phyloP scores from a whole-genome alignment of 495 filamentous ascomycete species.

The Pseudoneurospora amorphoporcata region DNA sequence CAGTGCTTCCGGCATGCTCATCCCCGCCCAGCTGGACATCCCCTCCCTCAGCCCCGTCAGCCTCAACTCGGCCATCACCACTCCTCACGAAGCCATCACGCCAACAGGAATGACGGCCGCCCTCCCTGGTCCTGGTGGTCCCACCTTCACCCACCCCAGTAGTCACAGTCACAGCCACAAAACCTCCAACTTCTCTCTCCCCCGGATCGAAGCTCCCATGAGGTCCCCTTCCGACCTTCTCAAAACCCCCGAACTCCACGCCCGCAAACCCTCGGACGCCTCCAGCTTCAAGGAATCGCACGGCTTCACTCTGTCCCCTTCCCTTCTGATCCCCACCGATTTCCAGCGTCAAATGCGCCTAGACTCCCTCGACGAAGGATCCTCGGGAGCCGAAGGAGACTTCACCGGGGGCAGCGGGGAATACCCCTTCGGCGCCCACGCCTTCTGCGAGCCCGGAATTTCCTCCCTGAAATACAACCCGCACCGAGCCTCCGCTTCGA shows the following conservation, averaged over 20 bases:
- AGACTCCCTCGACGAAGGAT: neutral
- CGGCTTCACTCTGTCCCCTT: constrained; percentile 43
- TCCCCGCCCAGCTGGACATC: constrained; percentile 31
- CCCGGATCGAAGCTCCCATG: constrained; percentile 18
- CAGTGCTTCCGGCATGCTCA: constrained; percentile 25
- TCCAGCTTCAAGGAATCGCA: constrained; percentile 46
- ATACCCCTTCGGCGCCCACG: constrained; percentile 14
- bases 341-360: constrained; percentile 34
- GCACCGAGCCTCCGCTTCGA: constrained; percentile 32
- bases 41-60: constrained; percentile 38
- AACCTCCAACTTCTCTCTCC: constrained; percentile 35
- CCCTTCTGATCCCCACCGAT: constrained; percentile 42
- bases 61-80: constrained; percentile 28
- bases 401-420: constrained; percentile 19
- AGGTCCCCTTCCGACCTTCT: constrained; percentile 17
- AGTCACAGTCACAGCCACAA: constrained; percentile 10
- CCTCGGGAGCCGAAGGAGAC: constrained; percentile 20
- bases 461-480: constrained; percentile 12
- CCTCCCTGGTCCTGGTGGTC: neutral
- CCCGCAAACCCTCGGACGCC: constrained; percentile 31
- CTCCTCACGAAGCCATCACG: constrained; percentile 28
- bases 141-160: neutral
- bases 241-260: constrained; percentile 17
- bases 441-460: constrained; percentile 22
- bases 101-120: constrained; percentile 19